Base-by-base conservation (phyloP, 257 asterid genomes). In the Henckelia pumila region DNA sequence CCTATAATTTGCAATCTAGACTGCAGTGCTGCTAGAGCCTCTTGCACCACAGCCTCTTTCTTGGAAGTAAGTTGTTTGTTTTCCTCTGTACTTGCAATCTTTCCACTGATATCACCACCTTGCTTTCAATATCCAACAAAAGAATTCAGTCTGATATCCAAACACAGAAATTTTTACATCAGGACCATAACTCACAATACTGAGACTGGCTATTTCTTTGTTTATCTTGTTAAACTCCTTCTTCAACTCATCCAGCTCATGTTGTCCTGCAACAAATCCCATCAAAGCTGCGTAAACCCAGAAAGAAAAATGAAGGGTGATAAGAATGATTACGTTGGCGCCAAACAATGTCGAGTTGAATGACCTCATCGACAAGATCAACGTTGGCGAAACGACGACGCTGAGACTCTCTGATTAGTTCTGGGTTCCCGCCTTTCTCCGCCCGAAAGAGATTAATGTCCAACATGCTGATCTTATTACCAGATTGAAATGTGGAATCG, bases 371-470 rank as follows among this genome's bases (percentile, higher is more conserved):
- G 16, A 94, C 95, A 21, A 88, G 78, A 60, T 28, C 70, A 7
- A 78, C 89, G 30, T 83, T 70, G 21, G 85, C 87, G 66, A 73
- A 91, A 56, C 96, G 96, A 33, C 97, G 96, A 24, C 95, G 86
- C 66, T 85, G 95, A 17, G 96, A 94, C 74, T 91, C 97, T 71
- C 95, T 76, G 4, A 91, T 83, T 66, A 81, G 79, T 75, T 88
- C 95, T 6, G 96, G 96, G 70, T 91, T 76, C 49, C 92, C 86
- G 7, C 96, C 96, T 72, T 92, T 92, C 69, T 87, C 96, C 73
- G 76, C 96, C 52, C 98, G 86, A 73, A 94, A 85, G 2, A 88
- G 86, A 79, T 88, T 94, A 44, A 91, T 84, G 71, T 94, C 99
- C 88, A 94, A 75, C 99, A 94, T 93, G 52, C 55, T 87, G 65